Base-by-base conservation (phyloP, 2,329 filamentous ascomycete genomes). In the Sordariomycetes sp. region DNA sequence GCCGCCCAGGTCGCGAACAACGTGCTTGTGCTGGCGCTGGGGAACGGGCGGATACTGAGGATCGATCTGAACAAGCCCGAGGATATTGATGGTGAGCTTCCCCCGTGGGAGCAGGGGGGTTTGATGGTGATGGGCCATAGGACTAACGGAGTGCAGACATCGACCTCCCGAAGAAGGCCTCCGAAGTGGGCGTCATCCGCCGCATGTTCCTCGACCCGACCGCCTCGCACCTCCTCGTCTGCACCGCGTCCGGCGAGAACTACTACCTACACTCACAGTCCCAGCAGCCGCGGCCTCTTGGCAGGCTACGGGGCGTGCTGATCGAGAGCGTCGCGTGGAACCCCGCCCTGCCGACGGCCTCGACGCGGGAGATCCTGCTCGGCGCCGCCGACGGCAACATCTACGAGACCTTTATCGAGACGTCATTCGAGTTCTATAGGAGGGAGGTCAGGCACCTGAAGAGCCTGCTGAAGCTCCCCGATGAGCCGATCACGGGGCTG, bases 151-250 rank as follows among this genome's bases (percentile, higher is more conserved):
- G 3, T n/a, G 11, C 65, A 96, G 93, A 99, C 73, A 96, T 99
- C 70, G 94, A 99, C 71, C 83, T 99, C 8, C 94, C 94, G 43
- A 96, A 95, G 76, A 94, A 93, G 67, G 84, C 90, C 18, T 87
- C 90, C 43, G 93, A 99, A 71, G 83, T 94, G 60, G 94, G 94
- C 64, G 82, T 96, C 57, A 97, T 99, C 68, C 87, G 89, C 65
- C 90, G 89, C 76, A 90, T 99, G 82, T 99, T 99, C 75, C 88
- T 99, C 68, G 94, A 99, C 68, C 93, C 94, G 32, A 96, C 93
- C 12, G 94, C 94, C 32, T 97, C 91, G 6, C 94, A 99, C 74
- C 79, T 99, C 32, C 83, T 99, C 63, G 85, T 99, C 64, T 91
- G 88, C 69, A 99, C 94, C 3, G 88, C 90, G 5, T 82, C 91